phyloP scores from a whole-genome alignment of 345 rosid species.

The Dipteronia dyeriana region DNA sequence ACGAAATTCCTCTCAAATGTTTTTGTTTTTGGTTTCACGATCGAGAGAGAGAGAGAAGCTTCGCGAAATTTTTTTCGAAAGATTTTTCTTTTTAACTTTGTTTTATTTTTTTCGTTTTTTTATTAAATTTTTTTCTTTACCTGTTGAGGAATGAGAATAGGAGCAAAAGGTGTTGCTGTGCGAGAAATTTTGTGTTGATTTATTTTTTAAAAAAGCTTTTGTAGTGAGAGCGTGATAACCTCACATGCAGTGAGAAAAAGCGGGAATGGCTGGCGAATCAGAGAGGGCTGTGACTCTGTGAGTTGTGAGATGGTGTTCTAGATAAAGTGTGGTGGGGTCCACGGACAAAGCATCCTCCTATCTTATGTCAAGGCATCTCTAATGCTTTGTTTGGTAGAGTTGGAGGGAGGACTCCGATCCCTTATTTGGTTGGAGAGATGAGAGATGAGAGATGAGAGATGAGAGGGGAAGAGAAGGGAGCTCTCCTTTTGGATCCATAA shows the following conservation, averaged over 20 bases:
- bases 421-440: too few relatives aligned
- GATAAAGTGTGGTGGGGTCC: not conserved
- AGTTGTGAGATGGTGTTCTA: not conserved
- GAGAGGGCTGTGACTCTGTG: not conserved
- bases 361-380: too few relatives aligned
- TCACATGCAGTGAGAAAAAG: not conserved
- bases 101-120: not conserved
- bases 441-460: too few relatives aligned
- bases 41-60: not conserved
- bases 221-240: not conserved
- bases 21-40: not conserved
- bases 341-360: not conserved
- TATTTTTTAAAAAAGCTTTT: too few relatives aligned
- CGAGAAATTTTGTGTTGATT: not conserved
- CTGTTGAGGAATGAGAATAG: too few relatives aligned
- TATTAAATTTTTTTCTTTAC: not conserved
- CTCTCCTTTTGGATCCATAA: too few relatives aligned
- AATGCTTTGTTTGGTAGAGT: too few relatives aligned
- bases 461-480: too few relatives aligned
- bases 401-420: too few relatives aligned
- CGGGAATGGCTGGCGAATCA: not conserved
- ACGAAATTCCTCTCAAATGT: conserved; percentile 12
- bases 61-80: not conserved
- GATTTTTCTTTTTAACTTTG: not conserved
- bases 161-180: not conserved